phyloP scores from a whole-genome alignment of 208 protist species.

The Trypanosoma melophagium region DNA sequence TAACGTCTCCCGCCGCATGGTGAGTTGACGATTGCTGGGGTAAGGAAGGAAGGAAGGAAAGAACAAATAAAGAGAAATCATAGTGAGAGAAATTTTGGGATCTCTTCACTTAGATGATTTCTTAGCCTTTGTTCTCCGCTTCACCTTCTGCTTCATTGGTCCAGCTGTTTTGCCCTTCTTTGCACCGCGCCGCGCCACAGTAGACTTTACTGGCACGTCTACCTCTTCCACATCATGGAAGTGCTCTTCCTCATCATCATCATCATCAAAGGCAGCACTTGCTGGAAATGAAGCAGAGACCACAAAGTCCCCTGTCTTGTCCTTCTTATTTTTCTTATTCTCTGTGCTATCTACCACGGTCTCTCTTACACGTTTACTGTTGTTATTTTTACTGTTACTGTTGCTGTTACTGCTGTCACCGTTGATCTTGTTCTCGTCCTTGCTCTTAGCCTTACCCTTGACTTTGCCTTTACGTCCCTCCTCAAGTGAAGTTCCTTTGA shows the following conservation, averaged over 20 bases:
- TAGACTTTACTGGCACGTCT: conserved; percentile 2
- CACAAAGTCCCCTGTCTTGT: background rate
- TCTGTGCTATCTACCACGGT: conserved; percentile 8
- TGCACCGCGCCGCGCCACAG: conserved; percentile 2
- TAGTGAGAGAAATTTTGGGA: background rate
- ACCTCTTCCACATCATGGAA: conserved; percentile 66
- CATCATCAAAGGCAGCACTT: conserved; percentile 29
- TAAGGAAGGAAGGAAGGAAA: too few species aligned
- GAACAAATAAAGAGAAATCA: background rate
- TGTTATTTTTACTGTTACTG: background rate
- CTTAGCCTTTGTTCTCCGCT: conserved; percentile 27
- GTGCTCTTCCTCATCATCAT: conserved; percentile 72
- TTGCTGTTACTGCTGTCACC: too few species aligned
- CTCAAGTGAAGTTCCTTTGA: conserved; percentile 79
- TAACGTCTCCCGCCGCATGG: too few species aligned
- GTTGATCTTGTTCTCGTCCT: background rate
- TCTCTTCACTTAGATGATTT: conserved; percentile 21
- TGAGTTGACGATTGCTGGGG: too few species aligned
- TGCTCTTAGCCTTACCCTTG: conserved; percentile 15
- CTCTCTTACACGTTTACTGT: conserved; percentile 26
- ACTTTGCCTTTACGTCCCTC: conserved; percentile 24
- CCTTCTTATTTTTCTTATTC: conserved; percentile 22
- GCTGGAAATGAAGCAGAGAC: conserved; percentile 10
- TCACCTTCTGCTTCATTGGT: background rate
- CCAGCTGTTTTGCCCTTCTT: conserved; percentile 1